phyloP scores from a whole-genome alignment of 192 early-diverging fungal genomes.

The Coemansia sp. region DNA sequence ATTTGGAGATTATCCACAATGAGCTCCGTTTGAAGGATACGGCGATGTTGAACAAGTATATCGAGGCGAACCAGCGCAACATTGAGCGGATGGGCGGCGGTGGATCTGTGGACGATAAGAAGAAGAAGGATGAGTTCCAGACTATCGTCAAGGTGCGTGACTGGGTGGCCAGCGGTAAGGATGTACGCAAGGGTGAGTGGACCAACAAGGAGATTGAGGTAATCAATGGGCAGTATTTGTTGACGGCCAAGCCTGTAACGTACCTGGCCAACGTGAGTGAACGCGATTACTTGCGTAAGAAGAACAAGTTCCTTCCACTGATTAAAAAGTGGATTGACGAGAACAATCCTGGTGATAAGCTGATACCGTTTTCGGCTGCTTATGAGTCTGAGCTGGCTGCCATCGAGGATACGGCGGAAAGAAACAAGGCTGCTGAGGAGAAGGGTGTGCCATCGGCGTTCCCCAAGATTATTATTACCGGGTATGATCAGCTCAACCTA shows the following conservation, averaged over 20 bases:
- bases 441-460: constrained; percentile 68
- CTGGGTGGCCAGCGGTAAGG: constrained; percentile 76
- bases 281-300: constrained; percentile 87
- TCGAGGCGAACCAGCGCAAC: constrained; percentile 67
- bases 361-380: constrained; percentile 89
- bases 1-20: constrained; percentile 93
- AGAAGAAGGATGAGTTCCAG: constrained; percentile 85
- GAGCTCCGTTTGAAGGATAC: constrained; percentile 94
- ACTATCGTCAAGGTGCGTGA: constrained; percentile 73
- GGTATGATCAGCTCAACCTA: constrained; percentile 83
- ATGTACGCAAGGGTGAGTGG: constrained; percentile 89
- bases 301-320: constrained; percentile 89
- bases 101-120: constrained; percentile 79
- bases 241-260: constrained; percentile 96
- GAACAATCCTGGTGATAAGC: constrained; percentile 82
- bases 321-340: constrained; percentile 93
- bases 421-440: constrained; percentile 64
- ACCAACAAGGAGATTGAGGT: constrained; percentile 86
- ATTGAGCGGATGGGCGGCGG: constrained; percentile 75
- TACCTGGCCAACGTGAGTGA: constrained; percentile 92
- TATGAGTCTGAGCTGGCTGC: constrained; percentile 69
- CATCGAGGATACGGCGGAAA: constrained; percentile 59
- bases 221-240: constrained; percentile 80
- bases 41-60: constrained; percentile 76
- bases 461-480: constrained; percentile 89